These are phyloP conservation scores for Verticillium isaacii DNA, from an alignment of 2,329 filamentous ascomycete species.

Conservation along the genomic window DNA sequence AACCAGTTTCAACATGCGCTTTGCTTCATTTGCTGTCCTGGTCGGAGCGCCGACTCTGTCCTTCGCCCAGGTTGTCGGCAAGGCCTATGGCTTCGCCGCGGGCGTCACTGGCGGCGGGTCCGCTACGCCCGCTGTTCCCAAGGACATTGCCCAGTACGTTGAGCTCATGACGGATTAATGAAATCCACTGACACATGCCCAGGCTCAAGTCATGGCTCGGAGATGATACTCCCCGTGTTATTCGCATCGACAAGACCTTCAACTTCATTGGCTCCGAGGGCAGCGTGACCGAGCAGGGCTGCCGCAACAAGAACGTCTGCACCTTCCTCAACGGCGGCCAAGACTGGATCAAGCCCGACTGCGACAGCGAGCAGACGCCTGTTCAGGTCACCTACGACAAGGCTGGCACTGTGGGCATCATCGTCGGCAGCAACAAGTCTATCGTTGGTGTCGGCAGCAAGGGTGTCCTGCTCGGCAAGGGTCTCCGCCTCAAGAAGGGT, in stretches of 20 bases:
- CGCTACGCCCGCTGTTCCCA: not conserved
- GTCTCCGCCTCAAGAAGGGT: constrained; percentile 26
- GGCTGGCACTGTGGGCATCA: constrained; percentile 23
- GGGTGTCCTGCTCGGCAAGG: constrained; percentile 35
- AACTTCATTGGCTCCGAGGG: constrained; percentile 19
- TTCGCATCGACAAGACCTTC: constrained; percentile 25
- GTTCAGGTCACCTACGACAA: constrained; percentile 24
- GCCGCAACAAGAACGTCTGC: constrained; percentile 13
- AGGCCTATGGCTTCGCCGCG: constrained; percentile 3
- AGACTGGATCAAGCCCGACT: constrained; percentile 21
- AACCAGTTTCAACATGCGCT: not conserved
- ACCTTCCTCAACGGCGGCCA: constrained; percentile 12
- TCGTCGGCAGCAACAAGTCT: constrained; percentile 33
- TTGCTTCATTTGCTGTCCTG: not conserved
- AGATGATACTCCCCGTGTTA: constrained; percentile 25
- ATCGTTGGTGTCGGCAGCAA: constrained; percentile 31
- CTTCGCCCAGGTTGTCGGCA: constrained; percentile 1
- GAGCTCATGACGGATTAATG: no score
- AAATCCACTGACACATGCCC: not conserved
- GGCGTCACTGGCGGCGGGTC: constrained; percentile 6
- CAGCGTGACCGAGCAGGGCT: constrained; percentile 15
- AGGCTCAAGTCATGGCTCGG: constrained; percentile 20
- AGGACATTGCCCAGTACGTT: constrained; percentile 4
- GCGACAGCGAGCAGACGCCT: constrained; percentile 10
- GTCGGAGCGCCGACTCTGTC: constrained; percentile 1